Evolutionary conservation across 768 basidiomycete species (phyloP).

Genomic region (Xerocomus brunneocitrinus): DNA sequence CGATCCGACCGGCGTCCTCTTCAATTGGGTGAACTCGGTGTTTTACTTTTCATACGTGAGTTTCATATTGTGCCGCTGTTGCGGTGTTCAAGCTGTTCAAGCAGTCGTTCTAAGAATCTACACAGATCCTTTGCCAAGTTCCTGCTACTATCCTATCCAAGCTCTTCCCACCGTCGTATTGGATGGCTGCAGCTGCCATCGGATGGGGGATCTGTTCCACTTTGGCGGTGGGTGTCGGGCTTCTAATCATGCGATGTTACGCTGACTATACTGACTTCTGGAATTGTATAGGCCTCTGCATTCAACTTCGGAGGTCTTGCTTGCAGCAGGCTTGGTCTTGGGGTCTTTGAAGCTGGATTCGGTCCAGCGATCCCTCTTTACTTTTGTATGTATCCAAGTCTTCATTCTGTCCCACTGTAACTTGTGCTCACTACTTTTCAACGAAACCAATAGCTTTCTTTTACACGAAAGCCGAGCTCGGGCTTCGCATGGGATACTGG

Average conservation of each 20-base stretch:
- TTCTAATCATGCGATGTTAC: neutral
- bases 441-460: conserved; percentile 54
- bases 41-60: conserved; percentile 79
- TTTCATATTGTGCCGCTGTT: neutral
- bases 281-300: conserved; percentile 47
- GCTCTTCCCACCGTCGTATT: conserved; percentile 61
- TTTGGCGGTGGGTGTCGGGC: conserved; percentile 47
- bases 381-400: conserved; percentile 49
- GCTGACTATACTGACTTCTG: neutral
- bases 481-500: conserved; percentile 75
- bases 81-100: neutral
- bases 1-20: conserved; percentile 60
- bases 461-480: conserved; percentile 72
- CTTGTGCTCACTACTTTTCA: neutral
- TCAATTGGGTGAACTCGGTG: conserved; percentile 70
- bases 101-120: neutral
- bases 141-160: conserved; percentile 66
- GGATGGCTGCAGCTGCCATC: conserved; percentile 60
- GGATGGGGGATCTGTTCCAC: conserved; percentile 79
- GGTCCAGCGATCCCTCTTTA: conserved; percentile 76
- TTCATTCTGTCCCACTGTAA: neutral
- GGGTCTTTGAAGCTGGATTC: conserved; percentile 75
- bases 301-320: conserved; percentile 60
- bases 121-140: conserved; percentile 63
- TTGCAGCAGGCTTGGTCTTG: conserved; percentile 56